Conservation (phyloP, 2,329 filamentous ascomycete species). For the Penicillium griseofulvum region DNA sequence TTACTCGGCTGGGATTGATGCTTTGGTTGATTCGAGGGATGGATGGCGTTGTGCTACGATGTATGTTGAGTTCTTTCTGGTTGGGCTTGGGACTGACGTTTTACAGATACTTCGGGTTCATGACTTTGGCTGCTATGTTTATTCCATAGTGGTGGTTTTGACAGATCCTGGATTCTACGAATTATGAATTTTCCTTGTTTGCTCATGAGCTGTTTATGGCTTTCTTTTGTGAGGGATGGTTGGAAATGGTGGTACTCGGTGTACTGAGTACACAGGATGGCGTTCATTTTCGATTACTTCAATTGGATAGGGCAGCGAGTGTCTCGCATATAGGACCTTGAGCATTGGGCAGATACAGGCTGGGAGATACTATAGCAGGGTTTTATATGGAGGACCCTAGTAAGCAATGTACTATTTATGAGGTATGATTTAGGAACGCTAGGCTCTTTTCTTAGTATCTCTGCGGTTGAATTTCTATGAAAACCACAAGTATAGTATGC, state of each 20-base stretch:
- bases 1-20: conserved; percentile 35
- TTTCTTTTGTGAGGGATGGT: neutral
- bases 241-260: neutral
- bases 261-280: neutral
- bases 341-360: conserved; percentile 3
- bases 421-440: neutral
- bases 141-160: conserved; percentile 25
- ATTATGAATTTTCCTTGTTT: conserved; percentile 15
- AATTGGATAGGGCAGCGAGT: neutral
- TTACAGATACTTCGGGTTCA: conserved; percentile 41
- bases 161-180: neutral
- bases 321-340: neutral
- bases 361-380: neutral
- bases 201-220: neutral
- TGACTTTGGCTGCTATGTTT: conserved; percentile 39
- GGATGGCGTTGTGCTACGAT: conserved; percentile 41
- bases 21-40: conserved; percentile 38
- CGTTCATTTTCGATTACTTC: conserved; percentile 1
- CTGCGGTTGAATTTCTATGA: neutral
- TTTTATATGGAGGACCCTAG: neutral
- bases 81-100: too few species aligned
- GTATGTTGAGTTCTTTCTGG: too few species aligned
- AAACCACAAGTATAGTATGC: neutral
- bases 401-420: conserved; percentile 6
- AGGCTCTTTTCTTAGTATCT: neutral